Base-by-base conservation (phyloP, 106 monocot species). In the Xerophyta viscosa region DNA sequence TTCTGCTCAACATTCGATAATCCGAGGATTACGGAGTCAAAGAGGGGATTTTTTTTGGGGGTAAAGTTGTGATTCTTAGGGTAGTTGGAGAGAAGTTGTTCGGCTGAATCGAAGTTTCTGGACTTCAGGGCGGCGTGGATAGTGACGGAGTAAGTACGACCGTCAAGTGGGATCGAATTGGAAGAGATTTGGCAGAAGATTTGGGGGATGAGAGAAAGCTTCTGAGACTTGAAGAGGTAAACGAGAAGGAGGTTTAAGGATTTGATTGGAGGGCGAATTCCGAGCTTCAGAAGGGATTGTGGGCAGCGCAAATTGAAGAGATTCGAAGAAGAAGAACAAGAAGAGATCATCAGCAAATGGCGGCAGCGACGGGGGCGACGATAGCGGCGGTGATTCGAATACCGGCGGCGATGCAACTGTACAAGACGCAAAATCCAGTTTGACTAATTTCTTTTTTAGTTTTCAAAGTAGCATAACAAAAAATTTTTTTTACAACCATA, bases 181-280 rank as follows among this genome's bases (percentile, higher is more conserved):
- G 68, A 66, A 8, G 65, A 47, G 58, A 76, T 60, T 58, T 82
- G 85, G 48, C 71, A 69, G 78, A 78, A 75, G 36, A 82, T 28
- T 30, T 59, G 56, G 63, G 78, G 75, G 46, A 75, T 46, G 10
- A 86, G 72, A 18, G 26, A 28, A 55, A 64, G 23, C 28, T 60
- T 81, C 19, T 44, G 58, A 22, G 58, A 53, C 49, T 44, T 45
- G 51, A 78, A 51, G 63, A 91, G 72, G 36, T 56, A 66, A 22
- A 51, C 63, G 64, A 91, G 72, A 47, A 81, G 61, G 21, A 36
- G 58, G 56, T 85, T 82, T 8, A 82, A 41, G 50, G 75, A 60
- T 42, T 56, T 41, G 49, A 50, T 28, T 19, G 75, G 63, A 13
- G 78, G 78, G n/a, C 27, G 49, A 49, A 70, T 23, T 31, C 75